Conservation (phyloP, 306 rosid species). For the Vicia faba region DNA sequence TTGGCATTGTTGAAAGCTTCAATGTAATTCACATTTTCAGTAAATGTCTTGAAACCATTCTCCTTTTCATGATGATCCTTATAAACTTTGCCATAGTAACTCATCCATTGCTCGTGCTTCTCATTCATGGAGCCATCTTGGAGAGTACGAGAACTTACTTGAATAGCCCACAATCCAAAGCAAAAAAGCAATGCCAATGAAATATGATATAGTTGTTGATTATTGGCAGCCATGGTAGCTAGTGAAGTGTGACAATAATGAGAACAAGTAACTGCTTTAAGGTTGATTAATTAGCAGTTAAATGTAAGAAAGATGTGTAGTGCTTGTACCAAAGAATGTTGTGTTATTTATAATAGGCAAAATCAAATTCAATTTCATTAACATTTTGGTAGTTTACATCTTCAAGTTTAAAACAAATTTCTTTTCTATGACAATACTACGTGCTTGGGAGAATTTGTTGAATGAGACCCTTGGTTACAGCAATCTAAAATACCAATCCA, state of each 20-base stretch:
- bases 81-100: background rate
- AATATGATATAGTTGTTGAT: background rate
- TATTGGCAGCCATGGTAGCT: background rate
- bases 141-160: background rate
- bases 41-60: background rate
- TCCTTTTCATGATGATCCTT: background rate
- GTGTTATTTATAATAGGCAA: slow-evolving; percentile 31
- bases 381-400: background rate
- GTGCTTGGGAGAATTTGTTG: background rate
- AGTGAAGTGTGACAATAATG: background rate
- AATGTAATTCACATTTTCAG: background rate
- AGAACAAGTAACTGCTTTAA: background rate
- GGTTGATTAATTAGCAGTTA: background rate
- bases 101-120: background rate
- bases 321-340: background rate
- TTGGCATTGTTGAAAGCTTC: background rate
- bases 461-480: background rate
- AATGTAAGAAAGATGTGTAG: slow-evolving; percentile 7
- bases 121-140: background rate
- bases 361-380: background rate
- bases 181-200: background rate
- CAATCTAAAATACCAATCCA: no score
- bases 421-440: background rate
- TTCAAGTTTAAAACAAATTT: background rate
- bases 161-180: background rate